These are phyloP conservation scores for Penicillium sp. DNA, from an alignment of 2,329 filamentous ascomycete genomes.

Conservation along the genomic window DNA sequence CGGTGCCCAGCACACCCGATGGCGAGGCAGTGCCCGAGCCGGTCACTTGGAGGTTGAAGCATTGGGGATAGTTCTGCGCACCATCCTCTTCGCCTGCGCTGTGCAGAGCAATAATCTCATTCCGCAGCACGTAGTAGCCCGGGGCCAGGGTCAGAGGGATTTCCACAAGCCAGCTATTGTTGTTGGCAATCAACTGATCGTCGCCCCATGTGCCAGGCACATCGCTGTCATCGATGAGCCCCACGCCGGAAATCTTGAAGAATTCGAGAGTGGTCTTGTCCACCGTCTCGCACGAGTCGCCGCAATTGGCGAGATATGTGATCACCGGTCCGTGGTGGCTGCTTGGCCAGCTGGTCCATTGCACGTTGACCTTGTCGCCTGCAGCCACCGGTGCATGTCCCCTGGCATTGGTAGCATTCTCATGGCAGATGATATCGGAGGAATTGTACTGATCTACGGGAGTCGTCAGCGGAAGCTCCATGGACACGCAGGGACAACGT, in stretches of 20 bases:
- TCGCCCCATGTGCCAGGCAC: conserved; percentile 54
- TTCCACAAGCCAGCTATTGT: conserved; percentile 48
- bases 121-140: conserved; percentile 52
- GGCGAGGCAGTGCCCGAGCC: conserved; percentile 49
- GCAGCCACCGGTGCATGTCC: conserved; percentile 55
- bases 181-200: conserved; percentile 51
- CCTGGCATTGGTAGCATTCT: conserved; percentile 49
- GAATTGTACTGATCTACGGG: conserved; percentile 40
- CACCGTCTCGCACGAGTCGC: conserved; percentile 53
- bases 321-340: conserved; percentile 62
- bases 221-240: conserved; percentile 47
- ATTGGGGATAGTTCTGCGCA: conserved; percentile 53
- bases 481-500: background rate
- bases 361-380: conserved; percentile 56
- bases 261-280: conserved; percentile 54
- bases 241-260: conserved; percentile 61
- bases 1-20: conserved; percentile 49
- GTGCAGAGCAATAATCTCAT: conserved; percentile 54
- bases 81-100: conserved; percentile 42
- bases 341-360: conserved; percentile 65
- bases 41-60: conserved; percentile 58
- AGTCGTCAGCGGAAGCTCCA: background rate
- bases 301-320: conserved; percentile 60
- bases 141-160: conserved; percentile 46
- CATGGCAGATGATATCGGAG: conserved; percentile 61